Evolutionary conservation across 495 filamentous ascomycete genomes (phyloP), one percentile per base, ranked within the genome.

Genomic region (Penicillium pulvis): DNA sequence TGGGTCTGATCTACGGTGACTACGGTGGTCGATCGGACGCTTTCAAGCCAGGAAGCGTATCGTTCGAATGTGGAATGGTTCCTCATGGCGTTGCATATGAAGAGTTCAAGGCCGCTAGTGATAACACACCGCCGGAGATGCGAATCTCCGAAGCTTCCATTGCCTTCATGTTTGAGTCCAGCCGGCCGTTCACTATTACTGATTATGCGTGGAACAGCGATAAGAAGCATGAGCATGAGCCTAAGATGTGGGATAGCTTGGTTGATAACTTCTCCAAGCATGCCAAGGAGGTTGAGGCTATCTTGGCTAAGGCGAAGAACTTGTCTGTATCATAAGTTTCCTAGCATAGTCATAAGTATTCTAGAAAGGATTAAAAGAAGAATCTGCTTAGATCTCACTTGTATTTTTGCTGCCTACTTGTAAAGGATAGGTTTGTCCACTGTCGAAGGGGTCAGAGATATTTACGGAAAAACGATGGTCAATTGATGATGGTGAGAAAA

Each of bases 81-180:
- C 81, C 82, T 11, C 82, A 87, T 55, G 83, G 83, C 14, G 78
- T 83, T 16, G 85, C 79, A 16, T 87, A 86, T 30, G 85, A 86
- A 47, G 83, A 88, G 71, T 88, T 85, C 56, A 85, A 86, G 36
- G 81, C 81, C 4, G 83, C 83, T 9, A 82, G 85, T 33, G 74
- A 74, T 9, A 59, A 60, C 20, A 43, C 59, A 4, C 77, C 76
- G 3, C 78, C 78, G 0, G 75, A 69, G 28, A 79, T 75, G 75
- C 72, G 73, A 20, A 82, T 82, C 59, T 79, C 75, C 8, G 57
- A 79, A 56, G 79, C 74, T 2, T 75, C 77, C 1, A 72, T 84
- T 19, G 81, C 80, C 6, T 79, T 81, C 60, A 92, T 93, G 81
- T 83, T 85, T 56, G 83, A 86, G 69, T 81, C 75, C 42, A 71